These are phyloP conservation scores for Fusarium armeniacum DNA, from an alignment of 2,329 filamentous ascomycete genomes.

Conservation along the genomic window DNA sequence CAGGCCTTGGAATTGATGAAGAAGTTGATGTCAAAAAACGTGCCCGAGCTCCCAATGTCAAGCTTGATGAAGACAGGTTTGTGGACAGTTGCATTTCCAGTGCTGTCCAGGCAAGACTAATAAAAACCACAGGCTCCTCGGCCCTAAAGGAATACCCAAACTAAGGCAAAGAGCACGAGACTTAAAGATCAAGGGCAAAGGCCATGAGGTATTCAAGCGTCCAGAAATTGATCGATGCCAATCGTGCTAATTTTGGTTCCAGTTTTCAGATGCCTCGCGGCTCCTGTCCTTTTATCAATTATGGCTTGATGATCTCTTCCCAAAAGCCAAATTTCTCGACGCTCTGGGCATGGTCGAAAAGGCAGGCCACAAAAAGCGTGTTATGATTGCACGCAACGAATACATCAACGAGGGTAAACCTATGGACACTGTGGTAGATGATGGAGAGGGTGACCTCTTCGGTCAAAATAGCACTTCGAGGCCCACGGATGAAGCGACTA, in stretches of 20 bases:
- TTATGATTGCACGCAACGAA: conserved; percentile 80
- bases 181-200: conserved; percentile 90
- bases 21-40: conserved; percentile 87
- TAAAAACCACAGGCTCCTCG: conserved; percentile 74
- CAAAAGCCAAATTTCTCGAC: conserved; percentile 93
- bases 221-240: background rate
- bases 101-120: background rate
- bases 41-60: conserved; percentile 78
- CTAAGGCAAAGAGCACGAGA: conserved; percentile 78
- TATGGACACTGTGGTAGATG: conserved; percentile 55
- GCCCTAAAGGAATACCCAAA: conserved; percentile 84
- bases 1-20: conserved; percentile 83
- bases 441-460: conserved; percentile 41
- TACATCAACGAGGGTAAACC: conserved; percentile 87
- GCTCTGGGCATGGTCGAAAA: conserved; percentile 93
- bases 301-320: conserved; percentile 97
- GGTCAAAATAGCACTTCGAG: conserved; percentile 48
- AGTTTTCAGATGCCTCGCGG: conserved; percentile 87
- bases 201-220: conserved; percentile 78
- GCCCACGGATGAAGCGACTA: conserved; percentile 42
- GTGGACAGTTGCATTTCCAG: background rate
- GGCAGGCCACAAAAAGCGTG: conserved; percentile 84
- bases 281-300: conserved; percentile 93
- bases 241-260: background rate
- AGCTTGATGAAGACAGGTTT: conserved; percentile 85